Base-by-base conservation (phyloP, 2,329 filamentous ascomycete species). In the Aspergillus pseudoterreus region DNA sequence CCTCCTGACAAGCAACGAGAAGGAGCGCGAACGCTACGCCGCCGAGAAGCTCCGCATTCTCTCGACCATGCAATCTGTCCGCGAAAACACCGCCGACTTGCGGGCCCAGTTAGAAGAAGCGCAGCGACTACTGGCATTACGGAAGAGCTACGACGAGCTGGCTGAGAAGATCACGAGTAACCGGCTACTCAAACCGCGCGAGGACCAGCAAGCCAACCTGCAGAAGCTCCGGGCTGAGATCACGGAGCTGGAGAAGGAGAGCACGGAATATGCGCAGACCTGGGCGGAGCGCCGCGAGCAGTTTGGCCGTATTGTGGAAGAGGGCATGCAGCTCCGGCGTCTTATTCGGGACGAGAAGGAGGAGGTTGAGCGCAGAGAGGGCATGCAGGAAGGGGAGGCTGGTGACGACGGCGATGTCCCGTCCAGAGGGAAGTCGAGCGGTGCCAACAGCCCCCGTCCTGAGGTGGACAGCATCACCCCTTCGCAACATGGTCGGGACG, bases 311-410 rank as follows among this genome's bases (percentile, higher is more conserved):
- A 92, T 97, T 63, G 88, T 96, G 67, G 88, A 92, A 53, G 92
- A 96, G 75, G 90, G 90, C n/a, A 88, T 88, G 82, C 80, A 89
- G 57, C 80, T 97, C 69, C 79, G 92, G 52, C 81, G 89, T 45
- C 79, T 95, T 68, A 96, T 97, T 64, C 85, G 91, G 54, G 92
- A 96, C 64, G 92, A 96, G 77, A 95, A 96, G 74, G 92, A 96
- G 69, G 91, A 96, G 72, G 89, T 94, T 0, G 91, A 96, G 72
- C 79, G 90, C 39, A 82, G 90, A 49, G 90, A 95, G 70, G 90
- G 90, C 27, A 90, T 90, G 57, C 85, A 84, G 44, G 85, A 80
- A 55, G 78, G 74, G 4, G 78, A 86, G 59, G 84, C 85, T 35
- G 80, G 75, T 4, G 78, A 79, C 54, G 78, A 79, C 12, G 80